Percentiles rank a stretch among this genome's conserved stretches.
These are phyloP conservation scores for Geotrichum histeridarum DNA, from an alignment of 1,139 yeast genomes.

Conservation along the genomic window DNA sequence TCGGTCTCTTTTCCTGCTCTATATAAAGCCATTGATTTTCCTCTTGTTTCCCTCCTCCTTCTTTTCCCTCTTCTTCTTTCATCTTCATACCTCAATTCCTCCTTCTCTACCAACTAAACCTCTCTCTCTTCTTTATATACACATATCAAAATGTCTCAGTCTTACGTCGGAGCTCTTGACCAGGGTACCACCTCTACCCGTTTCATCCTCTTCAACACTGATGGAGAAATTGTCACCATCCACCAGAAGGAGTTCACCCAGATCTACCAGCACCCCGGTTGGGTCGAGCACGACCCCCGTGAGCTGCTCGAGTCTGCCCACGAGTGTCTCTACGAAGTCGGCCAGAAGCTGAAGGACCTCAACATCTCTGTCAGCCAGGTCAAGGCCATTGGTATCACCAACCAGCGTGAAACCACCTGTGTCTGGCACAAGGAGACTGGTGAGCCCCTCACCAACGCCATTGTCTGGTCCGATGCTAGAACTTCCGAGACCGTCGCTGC, in stretches of 20 bases:
- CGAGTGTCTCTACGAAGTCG: slow-evolving; percentile 38
- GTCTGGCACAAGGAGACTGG: slow-evolving; percentile 88
- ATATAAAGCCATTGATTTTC: no score
- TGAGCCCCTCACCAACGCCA: slow-evolving; percentile 75
- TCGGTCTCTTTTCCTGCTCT: no score
- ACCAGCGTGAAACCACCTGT: slow-evolving; percentile 92
- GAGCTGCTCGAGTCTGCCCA: slow-evolving; percentile 73
- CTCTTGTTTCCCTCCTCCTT: not conserved
- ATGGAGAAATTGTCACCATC: slow-evolving; percentile 74
- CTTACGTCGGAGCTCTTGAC: slow-evolving; percentile 54
- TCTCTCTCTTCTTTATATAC: not conserved
- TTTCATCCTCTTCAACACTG: slow-evolving; percentile 69
- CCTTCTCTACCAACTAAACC: not conserved
- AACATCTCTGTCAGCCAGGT: slow-evolving; percentile 33
- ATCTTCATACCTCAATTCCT: not conserved
- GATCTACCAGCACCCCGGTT: slow-evolving; percentile 43
- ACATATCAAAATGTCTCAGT: slow-evolving; percentile 18
- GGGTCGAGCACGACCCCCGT: slow-evolving; percentile 93
- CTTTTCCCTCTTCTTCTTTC: slow-evolving; percentile 1
- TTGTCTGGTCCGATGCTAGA: slow-evolving; percentile 95
- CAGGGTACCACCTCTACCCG: slow-evolving; percentile 96
- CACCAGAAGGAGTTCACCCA: slow-evolving; percentile 73
- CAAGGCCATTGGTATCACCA: slow-evolving; percentile 70
- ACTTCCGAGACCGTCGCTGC: slow-evolving; percentile 69
- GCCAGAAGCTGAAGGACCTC: slow-evolving; percentile 32